Evolutionary conservation across 768 basidiomycete genomes (phyloP).

Genomic region (Boletales sp.): DNA sequence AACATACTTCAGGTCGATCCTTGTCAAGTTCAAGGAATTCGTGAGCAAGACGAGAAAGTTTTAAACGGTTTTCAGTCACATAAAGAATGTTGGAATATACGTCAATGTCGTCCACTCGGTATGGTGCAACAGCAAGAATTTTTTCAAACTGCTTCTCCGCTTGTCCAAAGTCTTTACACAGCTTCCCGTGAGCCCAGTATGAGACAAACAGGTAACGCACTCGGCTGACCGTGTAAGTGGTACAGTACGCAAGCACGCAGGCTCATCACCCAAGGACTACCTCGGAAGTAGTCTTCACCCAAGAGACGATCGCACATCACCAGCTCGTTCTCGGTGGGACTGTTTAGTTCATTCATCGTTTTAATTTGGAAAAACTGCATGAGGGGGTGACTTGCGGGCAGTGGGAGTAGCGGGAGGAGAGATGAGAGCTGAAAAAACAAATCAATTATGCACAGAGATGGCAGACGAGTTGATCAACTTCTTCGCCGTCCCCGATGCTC

Average conservation of each 20-base stretch:
- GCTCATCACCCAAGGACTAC: constrained; percentile 82
- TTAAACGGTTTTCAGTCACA: constrained; percentile 85
- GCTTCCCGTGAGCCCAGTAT: constrained; percentile 4
- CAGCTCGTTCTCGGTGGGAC: constrained; percentile 83
- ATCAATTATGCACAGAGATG: constrained; percentile 7
- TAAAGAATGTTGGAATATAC: constrained; percentile 96
- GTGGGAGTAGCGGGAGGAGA: constrained; percentile 42
- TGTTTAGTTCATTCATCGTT: constrained; percentile 85
- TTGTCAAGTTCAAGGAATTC: constrained; percentile 87
- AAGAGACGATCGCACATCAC: constrained; percentile 77
- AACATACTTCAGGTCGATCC: constrained; percentile 94
- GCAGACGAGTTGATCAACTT: constrained; percentile 46
- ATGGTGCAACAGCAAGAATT: constrained; percentile 78
- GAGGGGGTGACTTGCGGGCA: constrained; percentile 51
- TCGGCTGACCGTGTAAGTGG: constrained; percentile 75
- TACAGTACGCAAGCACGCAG: constrained; percentile 84
- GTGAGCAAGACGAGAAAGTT: constrained; percentile 88
- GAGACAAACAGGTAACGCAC: neutral
- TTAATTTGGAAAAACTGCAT: constrained; percentile 81
- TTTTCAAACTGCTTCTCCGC: constrained; percentile 84
- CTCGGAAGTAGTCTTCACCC: constrained; percentile 67
- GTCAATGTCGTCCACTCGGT: constrained; percentile 91
- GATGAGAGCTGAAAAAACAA: constrained; percentile 36
- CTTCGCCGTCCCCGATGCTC: constrained; percentile 79
- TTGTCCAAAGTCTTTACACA: constrained; percentile 71